Evolutionary conservation across 129 eudicot genomes (phyloP).

Genomic region (Lactuca sativa): DNA sequence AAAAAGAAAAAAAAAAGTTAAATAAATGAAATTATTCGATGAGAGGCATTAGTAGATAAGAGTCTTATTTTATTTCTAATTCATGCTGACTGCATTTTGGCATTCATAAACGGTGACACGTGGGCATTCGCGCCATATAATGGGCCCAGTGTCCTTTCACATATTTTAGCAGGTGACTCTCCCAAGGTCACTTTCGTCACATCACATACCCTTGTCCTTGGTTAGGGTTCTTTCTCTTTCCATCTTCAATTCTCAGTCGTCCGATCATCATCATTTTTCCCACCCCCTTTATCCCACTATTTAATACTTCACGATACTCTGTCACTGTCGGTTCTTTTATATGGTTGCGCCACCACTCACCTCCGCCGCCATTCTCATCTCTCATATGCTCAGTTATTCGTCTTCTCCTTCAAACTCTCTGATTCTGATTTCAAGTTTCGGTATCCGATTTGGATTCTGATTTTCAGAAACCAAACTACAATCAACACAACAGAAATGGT

Average conservation of each 20-base stretch:
- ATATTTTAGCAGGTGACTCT: background rate
- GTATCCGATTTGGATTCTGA: background rate
- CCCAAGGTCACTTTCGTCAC: constrained; percentile 24
- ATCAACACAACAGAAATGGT: constrained; percentile 8
- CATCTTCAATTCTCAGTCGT: constrained; percentile 18
- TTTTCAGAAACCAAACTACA: background rate
- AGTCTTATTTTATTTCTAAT: no score
- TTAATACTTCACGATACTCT: constrained; percentile 8
- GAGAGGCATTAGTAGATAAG: no score
- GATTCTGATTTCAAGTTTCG: background rate
- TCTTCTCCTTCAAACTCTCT: background rate
- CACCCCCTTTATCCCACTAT: background rate
- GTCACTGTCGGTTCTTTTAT: constrained; percentile 25
- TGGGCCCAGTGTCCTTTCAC: background rate
- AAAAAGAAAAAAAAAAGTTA: no score
- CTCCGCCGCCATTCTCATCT: constrained; percentile 13
- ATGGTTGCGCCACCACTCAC: constrained; percentile 20
- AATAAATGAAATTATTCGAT: no score
- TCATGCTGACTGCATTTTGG: constrained; percentile 14
- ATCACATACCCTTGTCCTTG: constrained; percentile 1
- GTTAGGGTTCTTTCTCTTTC: constrained; percentile 1
- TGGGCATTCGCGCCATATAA: background rate
- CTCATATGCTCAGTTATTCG: background rate
- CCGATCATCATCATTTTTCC: constrained; percentile 16
- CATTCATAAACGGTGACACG: constrained; percentile 14